These are phyloP conservation scores for Leishmania gerbilli DNA, from an alignment of 208 protist species.

Conservation along the genomic window DNA sequence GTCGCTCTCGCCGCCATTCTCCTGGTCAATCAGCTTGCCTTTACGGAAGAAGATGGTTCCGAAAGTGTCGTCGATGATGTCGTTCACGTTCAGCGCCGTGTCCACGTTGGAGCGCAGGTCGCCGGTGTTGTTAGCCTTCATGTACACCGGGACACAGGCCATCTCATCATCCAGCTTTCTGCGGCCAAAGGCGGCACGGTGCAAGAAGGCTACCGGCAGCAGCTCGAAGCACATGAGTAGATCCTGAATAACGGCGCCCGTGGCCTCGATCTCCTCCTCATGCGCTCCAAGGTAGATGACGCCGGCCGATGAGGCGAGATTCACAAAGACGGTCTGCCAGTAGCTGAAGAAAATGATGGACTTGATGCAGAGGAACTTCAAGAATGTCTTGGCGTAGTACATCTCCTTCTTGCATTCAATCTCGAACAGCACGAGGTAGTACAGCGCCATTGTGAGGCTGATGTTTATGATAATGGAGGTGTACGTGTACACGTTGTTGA, in stretches of 20 bases:
- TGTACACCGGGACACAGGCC: constrained; percentile 78
- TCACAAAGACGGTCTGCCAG: constrained; percentile 82
- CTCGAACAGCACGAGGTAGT: constrained; percentile 91
- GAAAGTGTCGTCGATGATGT: constrained; percentile 84
- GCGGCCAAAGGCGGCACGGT: constrained; percentile 77
- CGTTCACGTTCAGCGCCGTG: constrained; percentile 72
- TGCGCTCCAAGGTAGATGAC: constrained; percentile 55
- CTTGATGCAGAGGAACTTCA: constrained; percentile 91
- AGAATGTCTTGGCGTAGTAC: constrained; percentile 80
- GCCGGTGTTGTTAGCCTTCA: constrained; percentile 66
- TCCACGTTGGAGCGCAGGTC: constrained; percentile 76
- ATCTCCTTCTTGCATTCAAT: constrained; percentile 79
- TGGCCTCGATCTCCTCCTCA: constrained; percentile 45
- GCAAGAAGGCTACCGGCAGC: constrained; percentile 79
- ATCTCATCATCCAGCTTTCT: constrained; percentile 79
- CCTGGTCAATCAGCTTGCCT: constrained; percentile 79
- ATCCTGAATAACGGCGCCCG: constrained; percentile 70
- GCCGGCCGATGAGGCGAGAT: constrained; percentile 40
- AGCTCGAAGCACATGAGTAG: constrained; percentile 89
- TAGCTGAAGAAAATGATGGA: constrained; percentile 91
- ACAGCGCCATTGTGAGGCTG: constrained; percentile 76
- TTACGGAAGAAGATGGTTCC: constrained; percentile 82
- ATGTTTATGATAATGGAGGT: constrained; percentile 85
- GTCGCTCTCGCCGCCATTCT: constrained; percentile 64
- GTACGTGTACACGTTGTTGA: constrained; percentile 83